phyloP scores from a whole-genome alignment of 148 eudicot species.

The Fagopyrum tataricum region DNA sequence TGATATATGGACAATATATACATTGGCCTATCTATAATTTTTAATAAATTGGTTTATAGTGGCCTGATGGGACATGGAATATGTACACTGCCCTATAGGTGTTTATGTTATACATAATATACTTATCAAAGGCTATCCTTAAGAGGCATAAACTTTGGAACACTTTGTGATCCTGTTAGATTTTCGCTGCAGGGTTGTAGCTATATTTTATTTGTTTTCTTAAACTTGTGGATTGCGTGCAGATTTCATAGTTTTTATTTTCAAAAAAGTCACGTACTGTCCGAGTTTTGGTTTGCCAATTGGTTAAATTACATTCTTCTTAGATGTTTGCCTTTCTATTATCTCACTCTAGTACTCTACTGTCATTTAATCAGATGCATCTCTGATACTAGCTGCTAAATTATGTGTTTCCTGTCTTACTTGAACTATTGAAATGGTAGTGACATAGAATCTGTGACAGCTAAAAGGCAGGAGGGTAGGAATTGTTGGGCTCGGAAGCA shows the following conservation, averaged over 20 bases:
- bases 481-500: constrained; percentile 36
- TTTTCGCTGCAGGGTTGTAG: neutral
- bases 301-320: no score
- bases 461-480: constrained; percentile 31
- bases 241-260: neutral
- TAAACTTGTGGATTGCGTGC: neutral
- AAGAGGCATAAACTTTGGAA: no score
- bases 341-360: neutral
- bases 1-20: no score
- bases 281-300: no score
- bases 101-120: no score
- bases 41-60: no score
- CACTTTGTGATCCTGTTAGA: neutral
- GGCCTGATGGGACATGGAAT: no score
- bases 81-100: no score
- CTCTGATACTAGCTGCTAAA: neutral
- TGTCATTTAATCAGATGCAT: neutral
- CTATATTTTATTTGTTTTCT: neutral
- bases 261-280: no score
- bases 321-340: neutral
- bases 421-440: neutral
- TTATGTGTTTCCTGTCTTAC: neutral
- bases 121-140: no score
- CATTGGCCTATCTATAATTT: no score
- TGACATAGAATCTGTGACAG: constrained; percentile 18